Conservation (phyloP, 192 early-diverging fungal species). For the Podila horticola region DNA sequence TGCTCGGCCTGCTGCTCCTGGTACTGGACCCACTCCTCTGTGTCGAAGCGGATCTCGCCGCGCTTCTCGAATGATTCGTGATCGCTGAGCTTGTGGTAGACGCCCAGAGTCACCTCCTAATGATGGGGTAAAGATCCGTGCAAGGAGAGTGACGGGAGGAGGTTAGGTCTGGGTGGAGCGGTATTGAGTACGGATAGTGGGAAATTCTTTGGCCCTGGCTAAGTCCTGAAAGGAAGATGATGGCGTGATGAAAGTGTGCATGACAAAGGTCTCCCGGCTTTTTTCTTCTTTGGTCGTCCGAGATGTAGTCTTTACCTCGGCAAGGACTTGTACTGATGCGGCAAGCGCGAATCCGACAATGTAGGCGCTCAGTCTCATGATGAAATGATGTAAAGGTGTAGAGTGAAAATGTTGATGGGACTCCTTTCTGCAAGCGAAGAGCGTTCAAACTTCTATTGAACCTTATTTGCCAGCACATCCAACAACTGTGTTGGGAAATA, state of each 20-base stretch:
- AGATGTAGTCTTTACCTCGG: conserved; percentile 18
- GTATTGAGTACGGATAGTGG: too few species aligned
- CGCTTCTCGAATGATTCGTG: conserved; percentile 48
- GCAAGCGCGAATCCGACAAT: conserved; percentile 41
- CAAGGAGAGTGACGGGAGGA: too few species aligned
- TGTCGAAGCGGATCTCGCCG: conserved; percentile 41
- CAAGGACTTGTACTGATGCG: conserved; percentile 37
- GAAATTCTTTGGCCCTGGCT: too few species aligned
- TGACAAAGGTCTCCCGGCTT: background rate
- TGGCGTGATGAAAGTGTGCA: background rate
- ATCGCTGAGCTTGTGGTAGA: conserved; percentile 51
- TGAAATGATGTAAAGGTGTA: background rate
- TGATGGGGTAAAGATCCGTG: too few species aligned
- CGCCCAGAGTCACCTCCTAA: conserved; percentile 47
- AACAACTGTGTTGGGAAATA: background rate
- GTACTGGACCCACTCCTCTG: conserved; percentile 20
- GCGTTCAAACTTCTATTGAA: background rate
- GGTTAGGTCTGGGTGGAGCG: too few species aligned
- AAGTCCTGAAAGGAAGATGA: background rate
- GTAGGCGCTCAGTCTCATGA: conserved; percentile 40
- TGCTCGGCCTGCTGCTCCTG: background rate
- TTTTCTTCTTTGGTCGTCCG: background rate
- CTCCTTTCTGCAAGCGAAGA: background rate
- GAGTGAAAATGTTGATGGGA: background rate
- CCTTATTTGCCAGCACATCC: background rate